phyloP scores from a whole-genome alignment of 2,329 filamentous ascomycete genomes.

The Leptographium wingfieldii region DNA sequence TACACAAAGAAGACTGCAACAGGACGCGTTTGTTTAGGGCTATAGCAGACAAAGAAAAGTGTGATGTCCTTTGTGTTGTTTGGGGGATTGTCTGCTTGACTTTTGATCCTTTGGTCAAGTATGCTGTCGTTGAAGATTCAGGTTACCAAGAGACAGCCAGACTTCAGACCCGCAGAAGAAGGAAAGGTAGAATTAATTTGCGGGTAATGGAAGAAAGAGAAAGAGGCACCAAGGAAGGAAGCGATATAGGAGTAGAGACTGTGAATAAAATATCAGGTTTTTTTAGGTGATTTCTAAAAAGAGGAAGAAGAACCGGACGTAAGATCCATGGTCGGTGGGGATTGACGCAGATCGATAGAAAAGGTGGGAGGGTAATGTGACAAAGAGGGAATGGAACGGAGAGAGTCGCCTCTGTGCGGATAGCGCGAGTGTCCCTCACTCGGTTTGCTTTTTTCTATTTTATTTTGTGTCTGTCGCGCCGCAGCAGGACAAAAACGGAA shows the following conservation, averaged over 20 bases:
- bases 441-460: not conserved
- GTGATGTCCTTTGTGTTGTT: not conserved
- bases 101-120: not conserved
- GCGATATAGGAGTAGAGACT: not conserved
- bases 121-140: not conserved
- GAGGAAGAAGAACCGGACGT: not conserved
- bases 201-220: not conserved
- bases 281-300: not conserved
- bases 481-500: constrained; percentile 1
- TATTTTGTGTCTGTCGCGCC: not conserved
- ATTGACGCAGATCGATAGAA: constrained; percentile 1
- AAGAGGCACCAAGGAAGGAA: not conserved
- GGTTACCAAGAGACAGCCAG: not conserved
- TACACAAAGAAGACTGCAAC: not conserved
- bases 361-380: not conserved
- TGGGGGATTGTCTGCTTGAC: not conserved
- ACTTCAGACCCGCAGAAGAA: not conserved
- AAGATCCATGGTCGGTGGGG: not conserved
- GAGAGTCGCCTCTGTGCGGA: not conserved
- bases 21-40: not conserved
- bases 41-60: not conserved
- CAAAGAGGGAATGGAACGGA: not conserved
- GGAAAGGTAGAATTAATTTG: not conserved
- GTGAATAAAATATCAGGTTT: constrained; percentile 1
- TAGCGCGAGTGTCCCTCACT: not conserved